These are phyloP conservation scores for Paradendryphiella salina DNA, from an alignment of 2,329 filamentous ascomycete species.

Conservation along the genomic window DNA sequence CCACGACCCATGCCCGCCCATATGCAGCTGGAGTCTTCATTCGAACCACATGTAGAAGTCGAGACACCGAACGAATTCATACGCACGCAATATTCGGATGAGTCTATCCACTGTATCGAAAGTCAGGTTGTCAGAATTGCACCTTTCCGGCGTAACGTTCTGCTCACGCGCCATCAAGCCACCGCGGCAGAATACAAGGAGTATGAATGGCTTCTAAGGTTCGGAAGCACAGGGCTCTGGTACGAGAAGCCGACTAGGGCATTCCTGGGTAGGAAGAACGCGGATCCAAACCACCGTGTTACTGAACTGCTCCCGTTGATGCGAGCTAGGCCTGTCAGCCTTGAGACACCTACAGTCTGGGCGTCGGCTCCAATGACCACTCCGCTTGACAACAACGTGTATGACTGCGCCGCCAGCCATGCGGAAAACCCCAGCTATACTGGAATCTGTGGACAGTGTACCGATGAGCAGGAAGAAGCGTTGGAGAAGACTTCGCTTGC, in stretches of 20 bases:
- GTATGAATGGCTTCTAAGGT: conserved; percentile 35
- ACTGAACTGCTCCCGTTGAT: conserved; percentile 17
- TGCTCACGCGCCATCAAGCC: conserved; percentile 28
- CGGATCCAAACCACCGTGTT: conserved; percentile 4
- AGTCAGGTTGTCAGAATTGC: conserved; percentile 25
- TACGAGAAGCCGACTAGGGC: conserved; percentile 33
- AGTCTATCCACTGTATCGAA: conserved; percentile 15
- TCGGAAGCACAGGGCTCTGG: conserved; percentile 34
- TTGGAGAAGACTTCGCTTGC: conserved; percentile 27
- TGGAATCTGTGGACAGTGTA: conserved; percentile 31
- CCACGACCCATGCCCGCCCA: conserved; percentile 12
- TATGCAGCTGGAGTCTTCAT: background rate
- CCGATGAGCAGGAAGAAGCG: conserved; percentile 32
- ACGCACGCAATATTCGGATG: conserved; percentile 25
- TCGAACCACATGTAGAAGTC: conserved; percentile 10
- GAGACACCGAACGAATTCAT: conserved; percentile 25
- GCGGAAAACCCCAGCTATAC: conserved; percentile 13
- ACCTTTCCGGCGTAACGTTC: conserved; percentile 33
- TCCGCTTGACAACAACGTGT: conserved; percentile 36
- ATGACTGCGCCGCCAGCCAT: conserved; percentile 29
- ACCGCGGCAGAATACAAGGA: conserved; percentile 34
- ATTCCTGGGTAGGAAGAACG: conserved; percentile 15
- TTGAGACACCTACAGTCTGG: conserved; percentile 37
- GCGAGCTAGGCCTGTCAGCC: conserved; percentile 21
- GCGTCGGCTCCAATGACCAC: conserved; percentile 36